A percentile compares a stretch with the other conserved stretches of the same genome.
Evolutionary conservation across 2,329 filamentous ascomycete genomes (phyloP).

Genomic region (Cephalotrichum gorgonifer): DNA sequence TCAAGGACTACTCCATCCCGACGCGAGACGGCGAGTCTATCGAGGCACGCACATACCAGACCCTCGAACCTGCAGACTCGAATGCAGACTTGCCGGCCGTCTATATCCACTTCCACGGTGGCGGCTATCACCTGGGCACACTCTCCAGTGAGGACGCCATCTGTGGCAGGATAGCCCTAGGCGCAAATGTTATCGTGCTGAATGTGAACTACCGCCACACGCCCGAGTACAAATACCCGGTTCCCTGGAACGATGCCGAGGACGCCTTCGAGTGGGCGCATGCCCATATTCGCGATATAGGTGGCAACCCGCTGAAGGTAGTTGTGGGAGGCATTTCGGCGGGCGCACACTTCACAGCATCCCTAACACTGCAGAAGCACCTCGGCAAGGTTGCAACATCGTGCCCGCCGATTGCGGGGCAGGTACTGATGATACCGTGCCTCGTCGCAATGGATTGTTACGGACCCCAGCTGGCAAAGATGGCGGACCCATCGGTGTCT

Average conservation of each 20-base stretch:
- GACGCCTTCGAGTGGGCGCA: slow-evolving; percentile 46
- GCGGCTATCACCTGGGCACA: slow-evolving; percentile 46
- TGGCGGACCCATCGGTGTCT: slow-evolving; percentile 27
- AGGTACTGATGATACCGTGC: slow-evolving; percentile 39
- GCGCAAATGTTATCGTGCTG: slow-evolving; percentile 31
- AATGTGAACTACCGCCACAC: slow-evolving; percentile 51
- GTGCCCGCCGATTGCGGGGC: slow-evolving; percentile 30
- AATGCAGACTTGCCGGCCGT: slow-evolving; percentile 33
- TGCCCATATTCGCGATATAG: slow-evolving; percentile 24
- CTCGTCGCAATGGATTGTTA: slow-evolving; percentile 21
- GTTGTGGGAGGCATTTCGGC: slow-evolving; percentile 39
- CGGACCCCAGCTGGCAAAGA: slow-evolving; percentile 20
- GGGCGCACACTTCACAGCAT: slow-evolving; percentile 31
- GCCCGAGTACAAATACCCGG: slow-evolving; percentile 41
- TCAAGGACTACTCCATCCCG: slow-evolving; percentile 24
- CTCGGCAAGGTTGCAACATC: slow-evolving; percentile 11
- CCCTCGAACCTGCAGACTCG: slow-evolving; percentile 17
- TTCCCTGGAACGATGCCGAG: slow-evolving; percentile 39
- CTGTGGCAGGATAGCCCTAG: slow-evolving; percentile 35
- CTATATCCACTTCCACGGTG: slow-evolving; percentile 43
- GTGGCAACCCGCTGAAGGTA: slow-evolving; percentile 25
- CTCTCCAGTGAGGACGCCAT: slow-evolving; percentile 40
- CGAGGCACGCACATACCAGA: slow-evolving; percentile 35
- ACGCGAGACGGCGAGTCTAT: slow-evolving; percentile 33
- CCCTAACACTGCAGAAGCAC: slow-evolving; percentile 26